Conservation (phyloP, 23 red algal genomes). For the Gracilariopsis chorda region DNA sequence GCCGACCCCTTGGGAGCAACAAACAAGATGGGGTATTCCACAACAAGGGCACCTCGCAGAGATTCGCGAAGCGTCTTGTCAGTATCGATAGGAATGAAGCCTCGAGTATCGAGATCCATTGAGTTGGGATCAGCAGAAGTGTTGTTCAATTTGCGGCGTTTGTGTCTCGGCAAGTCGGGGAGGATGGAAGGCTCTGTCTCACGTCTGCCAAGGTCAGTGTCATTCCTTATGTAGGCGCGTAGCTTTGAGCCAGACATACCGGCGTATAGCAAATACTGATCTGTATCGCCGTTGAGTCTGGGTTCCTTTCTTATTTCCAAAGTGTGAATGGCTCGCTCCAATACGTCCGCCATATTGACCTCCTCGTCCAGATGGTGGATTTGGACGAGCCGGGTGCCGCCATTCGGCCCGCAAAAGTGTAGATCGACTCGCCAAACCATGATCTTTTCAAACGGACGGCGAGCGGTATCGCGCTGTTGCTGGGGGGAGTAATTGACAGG, state of each 20-base stretch:
- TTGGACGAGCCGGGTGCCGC: background rate
- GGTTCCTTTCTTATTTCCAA: slow-evolving; percentile 3
- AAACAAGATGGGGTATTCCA: slow-evolving; percentile 49
- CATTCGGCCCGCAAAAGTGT: slow-evolving; percentile 13
- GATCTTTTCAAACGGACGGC: slow-evolving; percentile 1
- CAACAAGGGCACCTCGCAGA: slow-evolving; percentile 4
- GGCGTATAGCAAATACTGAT: background rate
- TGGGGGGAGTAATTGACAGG: background rate
- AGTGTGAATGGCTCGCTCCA: background rate
- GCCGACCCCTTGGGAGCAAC: slow-evolving; percentile 11
- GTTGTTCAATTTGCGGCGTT: background rate
- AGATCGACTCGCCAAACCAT: slow-evolving; percentile 11
- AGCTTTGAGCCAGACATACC: background rate
- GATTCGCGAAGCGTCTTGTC: slow-evolving; percentile 18
- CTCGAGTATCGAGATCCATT: slow-evolving; percentile 8
- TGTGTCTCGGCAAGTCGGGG: background rate
- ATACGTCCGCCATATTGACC: background rate
- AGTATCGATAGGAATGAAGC: slow-evolving; percentile 13
- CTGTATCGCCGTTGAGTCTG: background rate
- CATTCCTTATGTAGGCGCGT: slow-evolving; percentile 4
- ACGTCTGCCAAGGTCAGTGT: background rate
- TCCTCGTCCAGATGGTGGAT: slow-evolving; percentile 3
- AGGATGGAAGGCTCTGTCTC: background rate
- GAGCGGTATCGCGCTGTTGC: background rate
- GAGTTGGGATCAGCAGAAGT: background rate